Evolutionary conservation across 1,284 basidiomycete genomes (phyloP).

Genomic region (Ceratorhiza oryzae-sativae): DNA sequence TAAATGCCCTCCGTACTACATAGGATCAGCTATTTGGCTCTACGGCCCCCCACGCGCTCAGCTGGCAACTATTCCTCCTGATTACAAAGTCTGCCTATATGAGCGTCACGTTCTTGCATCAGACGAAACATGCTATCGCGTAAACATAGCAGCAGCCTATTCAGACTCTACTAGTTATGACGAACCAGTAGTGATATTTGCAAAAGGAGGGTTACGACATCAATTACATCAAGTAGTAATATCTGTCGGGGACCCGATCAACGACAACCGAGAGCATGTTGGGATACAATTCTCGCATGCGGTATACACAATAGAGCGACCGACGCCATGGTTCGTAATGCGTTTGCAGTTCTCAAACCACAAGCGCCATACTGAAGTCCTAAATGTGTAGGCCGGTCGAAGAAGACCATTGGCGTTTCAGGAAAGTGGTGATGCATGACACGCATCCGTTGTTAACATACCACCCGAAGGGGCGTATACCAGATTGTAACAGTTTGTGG

Average conservation of each 20-base stretch:
- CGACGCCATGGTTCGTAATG: conserved; percentile 13
- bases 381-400: not conserved
- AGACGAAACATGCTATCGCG: not conserved
- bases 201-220: not conserved
- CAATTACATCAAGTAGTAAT: conserved; percentile 17
- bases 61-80: not conserved
- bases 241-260: not conserved
- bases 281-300: conserved; percentile 20
- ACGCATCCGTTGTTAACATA: conserved; percentile 10
- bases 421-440: conserved; percentile 13
- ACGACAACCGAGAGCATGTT: not conserved
- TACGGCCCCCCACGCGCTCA: conserved; percentile 15
- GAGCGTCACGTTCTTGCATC: not conserved
- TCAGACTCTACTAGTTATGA: not conserved
- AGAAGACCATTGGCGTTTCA: conserved; percentile 25
- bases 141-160: not conserved
- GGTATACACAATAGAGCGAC: not conserved
- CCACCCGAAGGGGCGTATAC: not conserved
- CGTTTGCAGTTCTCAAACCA: too few species aligned
- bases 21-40: conserved; percentile 18
- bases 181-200: conserved; percentile 15
- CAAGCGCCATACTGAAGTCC: not conserved
- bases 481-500: not conserved
- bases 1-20: not conserved
- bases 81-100: conserved; percentile 9